phyloP scores from a whole-genome alignment of 768 basidiomycete species.

The Mycena kentingensis region DNA sequence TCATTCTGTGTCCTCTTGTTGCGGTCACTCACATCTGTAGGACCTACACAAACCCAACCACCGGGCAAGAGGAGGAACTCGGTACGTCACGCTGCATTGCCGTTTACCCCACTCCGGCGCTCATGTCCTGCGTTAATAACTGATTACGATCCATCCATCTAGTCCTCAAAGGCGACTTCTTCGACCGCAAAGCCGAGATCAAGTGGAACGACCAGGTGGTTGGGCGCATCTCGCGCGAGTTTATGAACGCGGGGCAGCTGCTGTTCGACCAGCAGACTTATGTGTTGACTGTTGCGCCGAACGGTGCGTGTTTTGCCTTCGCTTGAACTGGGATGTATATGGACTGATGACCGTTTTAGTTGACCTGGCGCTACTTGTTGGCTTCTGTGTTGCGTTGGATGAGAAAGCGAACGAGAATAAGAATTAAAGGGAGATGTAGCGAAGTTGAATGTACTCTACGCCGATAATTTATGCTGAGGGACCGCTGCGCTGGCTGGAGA shows the following conservation, averaged over 20 bases:
- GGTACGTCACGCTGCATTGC: neutral
- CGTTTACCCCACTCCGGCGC: too few species aligned
- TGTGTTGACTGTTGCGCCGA: neutral
- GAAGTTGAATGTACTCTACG: too few species aligned
- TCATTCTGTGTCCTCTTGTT: neutral
- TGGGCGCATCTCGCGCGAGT: neutral
- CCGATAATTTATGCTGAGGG: too few species aligned
- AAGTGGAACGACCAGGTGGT: neutral
- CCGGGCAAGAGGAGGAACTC: neutral
- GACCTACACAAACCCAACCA: slow-evolving; percentile 1
- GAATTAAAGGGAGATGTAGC: too few species aligned
- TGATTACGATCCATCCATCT: too few species aligned
- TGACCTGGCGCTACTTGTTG: neutral
- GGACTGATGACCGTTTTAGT: too few species aligned
- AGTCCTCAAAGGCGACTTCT: neutral
- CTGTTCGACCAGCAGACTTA: neutral
- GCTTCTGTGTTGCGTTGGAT: slow-evolving; percentile 3
- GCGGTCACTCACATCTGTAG: neutral
- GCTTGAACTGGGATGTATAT: too few species aligned
- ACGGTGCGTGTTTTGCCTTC: too few species aligned
- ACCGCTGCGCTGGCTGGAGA: too few species aligned
- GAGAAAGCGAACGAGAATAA: slow-evolving; percentile 9
- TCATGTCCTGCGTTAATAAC: too few species aligned
- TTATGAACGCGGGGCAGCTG: neutral
- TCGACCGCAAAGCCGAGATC: neutral